Percentiles rank a stretch among this genome's conserved stretches.
phyloP scores from a whole-genome alignment of 139 green algal species.

The Monoraphidium neglectum region DNA sequence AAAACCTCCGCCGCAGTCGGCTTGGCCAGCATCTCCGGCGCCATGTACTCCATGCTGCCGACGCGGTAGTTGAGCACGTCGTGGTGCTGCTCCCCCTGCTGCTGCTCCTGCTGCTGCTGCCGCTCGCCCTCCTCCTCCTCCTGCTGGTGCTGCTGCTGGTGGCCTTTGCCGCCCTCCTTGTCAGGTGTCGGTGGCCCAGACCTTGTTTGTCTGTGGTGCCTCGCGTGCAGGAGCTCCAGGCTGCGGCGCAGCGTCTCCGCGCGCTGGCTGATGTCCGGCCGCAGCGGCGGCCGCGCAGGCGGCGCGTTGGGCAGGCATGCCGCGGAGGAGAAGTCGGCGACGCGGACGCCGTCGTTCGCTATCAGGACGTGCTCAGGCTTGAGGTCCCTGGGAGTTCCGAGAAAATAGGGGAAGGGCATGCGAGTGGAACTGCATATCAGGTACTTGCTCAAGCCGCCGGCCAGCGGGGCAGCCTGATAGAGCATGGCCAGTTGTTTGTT shows the following conservation, averaged over 20 bases:
- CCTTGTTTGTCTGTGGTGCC: constrained; percentile 13
- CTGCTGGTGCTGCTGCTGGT: not conserved
- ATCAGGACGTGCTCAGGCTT: constrained; percentile 68
- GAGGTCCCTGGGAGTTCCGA: constrained; percentile 26
- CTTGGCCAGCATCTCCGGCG: constrained; percentile 63
- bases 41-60: constrained; percentile 53
- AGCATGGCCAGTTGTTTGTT: no score
- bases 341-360: constrained; percentile 15
- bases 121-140: not conserved
- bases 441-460: not conserved
- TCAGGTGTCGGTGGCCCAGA: no score
- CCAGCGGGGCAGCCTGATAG: not conserved
- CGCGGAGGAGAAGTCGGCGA: constrained; percentile 50
- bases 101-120: not conserved
- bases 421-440: not conserved
- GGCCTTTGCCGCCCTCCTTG: not conserved
- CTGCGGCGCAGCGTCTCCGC: not conserved
- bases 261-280: not conserved
- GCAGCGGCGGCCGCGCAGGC: not conserved
- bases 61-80: constrained; percentile 45
- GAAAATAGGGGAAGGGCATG: not conserved
- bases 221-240: constrained; percentile 6
- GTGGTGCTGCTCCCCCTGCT: not conserved
- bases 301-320: constrained; percentile 12
- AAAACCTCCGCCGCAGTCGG: constrained; percentile 61